phyloP scores from a whole-genome alignment of 306 rosid genomes.

The Erythrophleum fordii region DNA sequence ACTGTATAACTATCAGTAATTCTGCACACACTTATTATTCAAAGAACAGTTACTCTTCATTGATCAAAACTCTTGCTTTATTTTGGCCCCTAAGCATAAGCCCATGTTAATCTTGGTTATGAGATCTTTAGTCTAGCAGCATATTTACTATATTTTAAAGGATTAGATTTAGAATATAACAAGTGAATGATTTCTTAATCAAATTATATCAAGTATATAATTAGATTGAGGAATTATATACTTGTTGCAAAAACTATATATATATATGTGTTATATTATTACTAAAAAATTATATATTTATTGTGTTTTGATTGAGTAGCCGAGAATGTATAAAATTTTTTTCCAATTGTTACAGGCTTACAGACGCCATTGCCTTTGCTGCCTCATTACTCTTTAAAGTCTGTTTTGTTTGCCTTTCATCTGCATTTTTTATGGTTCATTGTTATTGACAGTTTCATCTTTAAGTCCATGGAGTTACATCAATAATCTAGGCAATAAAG shows the following conservation, averaged over 20 bases:
- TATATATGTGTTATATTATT: no score
- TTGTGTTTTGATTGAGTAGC: no score
- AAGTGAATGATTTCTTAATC: no score
- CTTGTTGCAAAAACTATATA: no score
- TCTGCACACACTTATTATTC: not conserved
- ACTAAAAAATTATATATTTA: no score
- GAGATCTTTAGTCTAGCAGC: not conserved
- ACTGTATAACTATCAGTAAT: not conserved
- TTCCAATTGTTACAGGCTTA: constrained; percentile 7
- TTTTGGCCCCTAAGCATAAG: not conserved
- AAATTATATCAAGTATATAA: no score
- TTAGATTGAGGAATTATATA: no score
- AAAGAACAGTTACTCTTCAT: not conserved
- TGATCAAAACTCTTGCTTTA: not conserved
- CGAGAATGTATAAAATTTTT: no score
- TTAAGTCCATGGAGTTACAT: not conserved
- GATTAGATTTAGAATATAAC: no score
- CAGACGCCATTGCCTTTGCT: not conserved
- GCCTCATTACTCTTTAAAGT: not conserved
- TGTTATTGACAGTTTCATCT: not conserved
- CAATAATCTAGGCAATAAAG: not conserved
- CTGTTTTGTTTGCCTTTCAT: constrained; percentile 11
- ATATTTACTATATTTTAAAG: not conserved
- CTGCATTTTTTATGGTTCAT: constrained; percentile 16
- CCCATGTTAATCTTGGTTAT: not conserved